These are phyloP conservation scores for Cupressus sempervirens DNA, from an alignment of 75 land plant species.

Conservation along the genomic window DNA sequence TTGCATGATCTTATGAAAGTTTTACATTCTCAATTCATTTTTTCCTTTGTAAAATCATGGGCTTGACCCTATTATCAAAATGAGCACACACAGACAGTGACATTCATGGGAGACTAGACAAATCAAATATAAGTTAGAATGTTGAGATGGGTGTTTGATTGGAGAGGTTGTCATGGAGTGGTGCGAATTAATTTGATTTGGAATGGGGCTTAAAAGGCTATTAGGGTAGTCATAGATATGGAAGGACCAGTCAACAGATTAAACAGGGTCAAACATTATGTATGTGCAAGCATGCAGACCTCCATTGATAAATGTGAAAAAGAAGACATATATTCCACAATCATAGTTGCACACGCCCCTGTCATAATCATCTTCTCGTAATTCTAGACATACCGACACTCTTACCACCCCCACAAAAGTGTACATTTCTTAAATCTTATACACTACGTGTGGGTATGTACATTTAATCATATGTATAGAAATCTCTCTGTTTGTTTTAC, in stretches of 20 bases:
- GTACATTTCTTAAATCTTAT: background rate
- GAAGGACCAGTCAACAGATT: background rate
- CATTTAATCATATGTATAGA: too few relatives aligned
- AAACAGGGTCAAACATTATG: constrained; percentile 1
- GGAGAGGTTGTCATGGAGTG: background rate
- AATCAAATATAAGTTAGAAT: background rate
- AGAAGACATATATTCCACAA: constrained; percentile 1
- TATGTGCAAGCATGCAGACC: background rate
- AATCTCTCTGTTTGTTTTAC: too few relatives aligned
- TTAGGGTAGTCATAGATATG: background rate
- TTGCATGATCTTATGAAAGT: background rate
- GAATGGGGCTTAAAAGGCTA: background rate
- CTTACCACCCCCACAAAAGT: constrained; percentile 1
- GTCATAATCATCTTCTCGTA: constrained; percentile 3
- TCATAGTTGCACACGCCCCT: background rate
- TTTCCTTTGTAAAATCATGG: background rate
- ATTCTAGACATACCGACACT: background rate
- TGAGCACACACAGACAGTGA: background rate
- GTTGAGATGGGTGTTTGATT: background rate
- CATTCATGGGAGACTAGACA: background rate
- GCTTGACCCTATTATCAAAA: background rate
- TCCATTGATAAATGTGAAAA: background rate
- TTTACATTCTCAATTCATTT: background rate
- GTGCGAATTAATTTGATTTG: background rate
- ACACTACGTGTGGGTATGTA: background rate